These are phyloP conservation scores for Solanum bukasovii DNA, from an alignment of 257 asterid genomes.

Conservation along the genomic window DNA sequence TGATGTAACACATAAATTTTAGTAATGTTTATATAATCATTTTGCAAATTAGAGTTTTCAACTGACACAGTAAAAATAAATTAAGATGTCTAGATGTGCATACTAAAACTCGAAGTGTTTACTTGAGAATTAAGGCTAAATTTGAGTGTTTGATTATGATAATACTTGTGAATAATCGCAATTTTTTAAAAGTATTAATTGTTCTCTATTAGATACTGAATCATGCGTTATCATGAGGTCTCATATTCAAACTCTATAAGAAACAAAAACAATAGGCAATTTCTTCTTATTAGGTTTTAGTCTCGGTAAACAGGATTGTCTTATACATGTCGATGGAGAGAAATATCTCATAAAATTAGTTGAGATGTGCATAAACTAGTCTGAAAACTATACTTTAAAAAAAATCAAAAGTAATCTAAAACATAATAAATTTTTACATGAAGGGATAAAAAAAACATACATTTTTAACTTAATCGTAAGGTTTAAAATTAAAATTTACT, in stretches of 20 bases:
- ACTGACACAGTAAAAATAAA: background rate
- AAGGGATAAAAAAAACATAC: background rate
- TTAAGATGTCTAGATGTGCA: background rate
- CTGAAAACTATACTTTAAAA: background rate
- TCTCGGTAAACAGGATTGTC: rapidly evolving
- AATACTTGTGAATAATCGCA: background rate
- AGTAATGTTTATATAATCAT: background rate
- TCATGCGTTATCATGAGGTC: background rate
- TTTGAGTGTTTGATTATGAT: background rate
- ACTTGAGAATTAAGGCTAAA: background rate
- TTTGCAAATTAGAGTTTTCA: background rate
- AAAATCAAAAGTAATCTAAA: background rate
- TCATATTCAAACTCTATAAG: background rate
- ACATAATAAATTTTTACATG: background rate
- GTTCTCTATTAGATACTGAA: background rate
- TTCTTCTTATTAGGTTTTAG: background rate
- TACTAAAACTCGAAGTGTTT: background rate
- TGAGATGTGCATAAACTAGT: rapidly evolving
- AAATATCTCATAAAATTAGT: background rate
- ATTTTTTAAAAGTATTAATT: background rate
- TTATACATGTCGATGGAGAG: background rate
- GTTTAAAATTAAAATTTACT: background rate
- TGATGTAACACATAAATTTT: background rate
- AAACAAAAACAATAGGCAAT: background rate
- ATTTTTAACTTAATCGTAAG: background rate